Conservation (phyloP, 2,329 filamentous ascomycete genomes). For the Shiraia sp. region DNA sequence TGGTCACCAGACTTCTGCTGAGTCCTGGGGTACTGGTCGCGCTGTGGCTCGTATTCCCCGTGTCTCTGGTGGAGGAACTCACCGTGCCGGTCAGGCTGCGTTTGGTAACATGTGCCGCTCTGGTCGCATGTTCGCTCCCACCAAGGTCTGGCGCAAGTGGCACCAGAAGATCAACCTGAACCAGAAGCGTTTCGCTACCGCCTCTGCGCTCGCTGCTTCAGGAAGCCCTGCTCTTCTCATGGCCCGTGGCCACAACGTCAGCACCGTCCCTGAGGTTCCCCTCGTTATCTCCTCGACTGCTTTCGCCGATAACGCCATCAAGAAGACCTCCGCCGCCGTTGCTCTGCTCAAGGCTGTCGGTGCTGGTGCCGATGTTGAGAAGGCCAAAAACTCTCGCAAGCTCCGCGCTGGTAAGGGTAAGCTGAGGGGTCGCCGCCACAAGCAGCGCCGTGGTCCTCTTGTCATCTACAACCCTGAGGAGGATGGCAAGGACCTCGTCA, state of each 20-base stretch:
- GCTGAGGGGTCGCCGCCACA: slow-evolving; percentile 93
- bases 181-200: slow-evolving; percentile 98
- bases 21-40: slow-evolving; percentile 98
- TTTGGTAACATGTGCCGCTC: slow-evolving; percentile 99
- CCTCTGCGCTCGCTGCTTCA: slow-evolving; percentile 95
- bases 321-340: slow-evolving; percentile 87
- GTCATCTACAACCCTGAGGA: slow-evolving; percentile 96
- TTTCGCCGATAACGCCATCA: slow-evolving; percentile 77
- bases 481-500: slow-evolving; percentile 92
- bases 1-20: slow-evolving; percentile 99
- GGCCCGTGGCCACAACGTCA: slow-evolving; percentile 95
- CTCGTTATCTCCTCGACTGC: slow-evolving; percentile 91
- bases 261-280: slow-evolving; percentile 90
- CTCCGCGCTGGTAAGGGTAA: slow-evolving; percentile 98
- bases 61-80: slow-evolving; percentile 99
- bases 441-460: slow-evolving; percentile 95
- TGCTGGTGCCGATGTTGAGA: slow-evolving; percentile 86
- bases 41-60: slow-evolving; percentile 99
- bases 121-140: slow-evolving; percentile 99
- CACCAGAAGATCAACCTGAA: slow-evolving; percentile 99
- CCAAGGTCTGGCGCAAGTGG: slow-evolving; percentile 99
- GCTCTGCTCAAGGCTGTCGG: slow-evolving; percentile 88
- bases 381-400: slow-evolving; percentile 97
- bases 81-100: slow-evolving; percentile 99
- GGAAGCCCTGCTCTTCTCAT: slow-evolving; percentile 92